Evolutionary conservation across 306 rosid species (phyloP).

Genomic region (Begonia loranthoides): DNA sequence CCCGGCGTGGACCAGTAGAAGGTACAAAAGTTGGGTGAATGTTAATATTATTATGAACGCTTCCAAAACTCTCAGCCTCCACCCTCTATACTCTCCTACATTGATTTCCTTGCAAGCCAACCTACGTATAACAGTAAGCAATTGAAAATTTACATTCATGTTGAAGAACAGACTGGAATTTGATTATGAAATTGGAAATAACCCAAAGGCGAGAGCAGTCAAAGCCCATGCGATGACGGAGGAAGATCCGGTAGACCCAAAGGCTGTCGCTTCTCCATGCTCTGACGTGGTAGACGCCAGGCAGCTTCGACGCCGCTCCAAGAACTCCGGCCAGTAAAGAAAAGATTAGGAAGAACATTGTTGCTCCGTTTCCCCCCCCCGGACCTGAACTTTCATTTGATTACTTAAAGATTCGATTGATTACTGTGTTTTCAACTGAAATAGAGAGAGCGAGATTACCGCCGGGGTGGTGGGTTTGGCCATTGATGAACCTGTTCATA

Average conservation of each 20-base stretch:
- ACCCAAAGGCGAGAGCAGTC: constrained; percentile 17
- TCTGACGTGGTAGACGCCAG: constrained; percentile 62
- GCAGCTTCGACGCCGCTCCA: constrained; percentile 56
- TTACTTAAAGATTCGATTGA: no score
- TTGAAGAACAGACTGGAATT: no score
- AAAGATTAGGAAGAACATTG: constrained; percentile 52
- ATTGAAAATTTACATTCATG: no score
- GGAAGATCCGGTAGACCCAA: constrained; percentile 48
- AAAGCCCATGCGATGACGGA: constrained; percentile 67
- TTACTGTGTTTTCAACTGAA: no score
- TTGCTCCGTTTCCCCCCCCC: constrained; percentile 88
- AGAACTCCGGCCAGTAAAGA: constrained; percentile 46
- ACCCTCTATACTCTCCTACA: constrained; percentile 63
- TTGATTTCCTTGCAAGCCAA: constrained; percentile 64
- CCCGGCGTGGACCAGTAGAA: constrained; percentile 56
- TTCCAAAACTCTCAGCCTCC: constrained; percentile 58
- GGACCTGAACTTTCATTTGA: constrained; percentile 28
- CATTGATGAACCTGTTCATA: constrained; percentile 61
- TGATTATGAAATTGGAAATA: background rate
- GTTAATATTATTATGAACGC: constrained; percentile 48
- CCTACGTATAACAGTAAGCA: constrained; percentile 10
- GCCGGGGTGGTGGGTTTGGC: constrained; percentile 85
- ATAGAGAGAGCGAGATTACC: no score
- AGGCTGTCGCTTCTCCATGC: constrained; percentile 84
- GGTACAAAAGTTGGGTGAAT: constrained; percentile 46